Evolutionary conservation across 2,329 filamentous ascomycete genomes (phyloP).

Genomic region (Pseudogymnoascus sp.): DNA sequence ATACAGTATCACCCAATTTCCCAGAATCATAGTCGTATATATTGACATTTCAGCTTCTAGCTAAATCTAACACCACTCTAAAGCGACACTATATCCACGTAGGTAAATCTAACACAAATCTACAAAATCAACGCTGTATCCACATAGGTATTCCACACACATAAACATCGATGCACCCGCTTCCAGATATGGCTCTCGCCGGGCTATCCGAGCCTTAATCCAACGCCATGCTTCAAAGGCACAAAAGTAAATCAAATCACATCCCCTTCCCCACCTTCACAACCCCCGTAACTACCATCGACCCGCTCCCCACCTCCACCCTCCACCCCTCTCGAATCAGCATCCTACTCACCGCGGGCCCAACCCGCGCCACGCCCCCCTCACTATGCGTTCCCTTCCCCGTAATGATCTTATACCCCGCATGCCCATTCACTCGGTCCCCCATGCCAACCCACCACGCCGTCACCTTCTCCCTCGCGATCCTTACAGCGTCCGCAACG

Average conservation of each 20-base stretch:
- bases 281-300: conserved; percentile 59
- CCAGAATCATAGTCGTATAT: neutral
- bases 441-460: conserved; percentile 75
- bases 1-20: neutral
- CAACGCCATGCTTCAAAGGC: neutral
- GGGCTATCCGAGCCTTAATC: neutral
- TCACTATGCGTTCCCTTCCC: conserved; percentile 72
- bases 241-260: neutral
- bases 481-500: conserved; percentile 72
- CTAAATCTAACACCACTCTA: neutral
- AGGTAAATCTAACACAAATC: neutral
- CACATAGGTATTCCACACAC: neutral
- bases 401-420: conserved; percentile 66
- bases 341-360: conserved; percentile 70
- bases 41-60: neutral
- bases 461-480: conserved; percentile 58
- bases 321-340: conserved; percentile 77
- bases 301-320: conserved; percentile 62
- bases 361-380: conserved; percentile 65
- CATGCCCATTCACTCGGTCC: conserved; percentile 35
- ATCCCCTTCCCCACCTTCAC: conserved; percentile 21
- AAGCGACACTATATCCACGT: neutral
- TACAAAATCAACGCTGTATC: neutral
- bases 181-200: neutral
- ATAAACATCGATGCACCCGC: neutral